Evolutionary conservation across 2,329 filamentous ascomycete species (phyloP), one percentile per base, ranked within the genome.

Genomic region (Colletotrichum phormii): DNA sequence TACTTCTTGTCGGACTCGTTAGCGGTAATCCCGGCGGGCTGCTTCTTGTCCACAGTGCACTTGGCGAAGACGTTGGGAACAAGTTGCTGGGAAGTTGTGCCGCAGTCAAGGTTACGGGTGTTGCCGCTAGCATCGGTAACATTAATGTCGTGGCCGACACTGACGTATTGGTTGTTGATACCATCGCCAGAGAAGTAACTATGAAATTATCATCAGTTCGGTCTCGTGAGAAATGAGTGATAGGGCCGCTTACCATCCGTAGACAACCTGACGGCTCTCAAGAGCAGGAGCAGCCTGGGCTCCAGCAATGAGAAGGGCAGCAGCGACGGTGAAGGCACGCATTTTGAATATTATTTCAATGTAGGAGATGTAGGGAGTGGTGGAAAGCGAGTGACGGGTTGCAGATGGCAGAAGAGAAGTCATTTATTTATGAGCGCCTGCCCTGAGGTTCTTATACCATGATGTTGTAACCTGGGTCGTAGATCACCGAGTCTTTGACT

Each of bases 21-120:
- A 22, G 62, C 66, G 42, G 65, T 70, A 22, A 72, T 70, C 1
- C 33, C 46, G 15, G 18, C 22, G 22, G 60, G 70, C 54, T 35
- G 13, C 46, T 61, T 61, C 4, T 15, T 29, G 13, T 72, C 24
- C 37, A 72, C 70, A 2, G 33, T 57, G 60, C 70, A 72, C 35
- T 64, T 70, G 46, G 66, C 70, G 12, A 57, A 72, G 5, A 72
- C 81, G 33, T 24, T 49, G 3, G 29, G 29, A 46, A 70, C 33
- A 7, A 70, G 12, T 18, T 37, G 70, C 8, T 4, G 2, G 4
- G 66, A 70, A 22, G 66, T 72, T 24, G 70, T 70, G 11, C 60
- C 60, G 35, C 66, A 70, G 60, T 72, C 54, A 35, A 72, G 54
- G 46, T 24, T n/a, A 18, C n/a, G 69, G 33, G 46, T 64, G 42